Evolutionary conservation across 805 yeast species (phyloP).

Genomic region (Starmerella asiatica): DNA sequence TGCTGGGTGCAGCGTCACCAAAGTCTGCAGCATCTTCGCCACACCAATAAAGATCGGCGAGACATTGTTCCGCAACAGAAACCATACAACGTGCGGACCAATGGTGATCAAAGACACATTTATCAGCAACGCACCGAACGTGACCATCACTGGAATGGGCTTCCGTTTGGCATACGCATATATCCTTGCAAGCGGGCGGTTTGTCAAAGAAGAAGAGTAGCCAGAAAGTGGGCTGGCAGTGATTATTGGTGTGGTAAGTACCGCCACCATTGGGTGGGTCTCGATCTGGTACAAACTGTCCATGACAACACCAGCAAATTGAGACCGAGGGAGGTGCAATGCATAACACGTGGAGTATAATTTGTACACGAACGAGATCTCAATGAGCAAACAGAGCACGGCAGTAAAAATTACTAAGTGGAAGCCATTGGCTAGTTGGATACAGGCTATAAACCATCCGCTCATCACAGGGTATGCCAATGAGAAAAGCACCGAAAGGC

Average conservation of each 20-base stretch:
- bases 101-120: constrained; percentile 15
- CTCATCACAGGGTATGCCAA: constrained; percentile 11
- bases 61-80: constrained; percentile 9
- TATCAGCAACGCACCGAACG: constrained; percentile 17
- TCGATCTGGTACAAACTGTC: constrained; percentile 1
- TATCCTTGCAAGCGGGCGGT: constrained; percentile 14
- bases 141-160: constrained; percentile 19
- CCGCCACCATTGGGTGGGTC: constrained; percentile 11
- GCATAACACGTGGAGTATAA: constrained; percentile 22
- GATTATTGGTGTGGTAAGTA: constrained; percentile 11
- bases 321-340: constrained; percentile 17
- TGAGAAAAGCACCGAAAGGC: constrained; percentile 8
- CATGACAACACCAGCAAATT: neutral
- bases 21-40: constrained; percentile 15
- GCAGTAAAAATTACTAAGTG: constrained; percentile 8
- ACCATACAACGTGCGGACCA: constrained; percentile 20
- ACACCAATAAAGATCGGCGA: constrained; percentile 9
- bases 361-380: constrained; percentile 15
- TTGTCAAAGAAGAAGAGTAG: neutral
- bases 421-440: constrained; percentile 5
- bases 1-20: constrained; percentile 11
- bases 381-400: constrained; percentile 12
- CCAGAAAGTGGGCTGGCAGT: neutral
- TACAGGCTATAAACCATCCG: constrained; percentile 5
- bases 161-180: constrained; percentile 14